A percentile compares a stretch with the other conserved stretches of the same genome.
Conservation (phyloP, 495 filamentous ascomycete species). For the Lepidopterella palustris region DNA sequence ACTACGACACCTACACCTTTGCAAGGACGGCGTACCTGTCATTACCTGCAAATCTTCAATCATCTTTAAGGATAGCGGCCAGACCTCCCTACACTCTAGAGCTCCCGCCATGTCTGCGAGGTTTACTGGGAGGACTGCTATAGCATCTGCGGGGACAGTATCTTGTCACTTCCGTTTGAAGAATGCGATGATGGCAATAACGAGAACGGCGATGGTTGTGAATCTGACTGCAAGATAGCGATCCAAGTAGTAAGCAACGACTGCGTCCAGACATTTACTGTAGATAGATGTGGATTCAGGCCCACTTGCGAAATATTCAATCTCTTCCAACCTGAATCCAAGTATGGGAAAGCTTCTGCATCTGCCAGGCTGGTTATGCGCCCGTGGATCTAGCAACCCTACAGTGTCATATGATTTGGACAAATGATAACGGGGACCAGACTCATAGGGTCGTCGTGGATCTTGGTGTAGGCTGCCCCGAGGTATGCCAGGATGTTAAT, state of each 20-base stretch:
- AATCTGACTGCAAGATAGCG: constrained; percentile 1
- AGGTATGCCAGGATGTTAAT: constrained; percentile 1
- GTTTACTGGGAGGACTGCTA: constrained; percentile 9
- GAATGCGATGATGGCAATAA: constrained; percentile 11
- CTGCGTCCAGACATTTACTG: not conserved
- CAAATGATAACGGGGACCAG: not conserved
- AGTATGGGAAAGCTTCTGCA: not conserved
- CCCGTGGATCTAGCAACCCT: not conserved
- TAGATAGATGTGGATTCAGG: not conserved
- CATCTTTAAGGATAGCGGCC: not conserved
- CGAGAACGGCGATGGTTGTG: constrained; percentile 1
- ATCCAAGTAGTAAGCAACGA: constrained; percentile 3
- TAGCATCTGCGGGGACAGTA: constrained; percentile 10
- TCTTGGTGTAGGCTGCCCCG: not conserved
- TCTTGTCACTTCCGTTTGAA: not conserved
- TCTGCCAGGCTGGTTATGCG: constrained; percentile 4
- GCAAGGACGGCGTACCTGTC: not conserved
- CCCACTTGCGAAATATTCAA: constrained; percentile 2
- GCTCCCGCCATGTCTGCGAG: constrained; percentile 4
- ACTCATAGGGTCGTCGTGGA: constrained; percentile 3
- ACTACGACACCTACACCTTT: not conserved
- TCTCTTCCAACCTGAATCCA: not conserved
- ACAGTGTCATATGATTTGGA: constrained; percentile 6
- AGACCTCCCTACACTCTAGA: not conserved
- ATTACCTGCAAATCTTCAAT: not conserved